A percentile compares a stretch with the other conserved stretches of the same genome.
phyloP scores from a whole-genome alignment of 352 stramenopile genomes.

The Salisapilia sapeloensis region DNA sequence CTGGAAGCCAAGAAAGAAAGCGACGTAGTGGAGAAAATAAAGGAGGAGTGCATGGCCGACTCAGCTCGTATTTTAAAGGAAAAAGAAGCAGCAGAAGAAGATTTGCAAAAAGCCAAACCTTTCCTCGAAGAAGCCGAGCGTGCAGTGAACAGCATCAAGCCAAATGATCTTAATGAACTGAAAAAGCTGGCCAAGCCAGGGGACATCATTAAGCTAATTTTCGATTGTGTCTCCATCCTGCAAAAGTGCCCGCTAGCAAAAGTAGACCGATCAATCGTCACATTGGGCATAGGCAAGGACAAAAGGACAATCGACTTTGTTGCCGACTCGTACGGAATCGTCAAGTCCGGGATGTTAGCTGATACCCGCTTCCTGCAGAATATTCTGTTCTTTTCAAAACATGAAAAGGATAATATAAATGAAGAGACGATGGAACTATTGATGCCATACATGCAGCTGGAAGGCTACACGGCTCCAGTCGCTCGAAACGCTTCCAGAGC shows the following conservation, averaged over 20 bases:
- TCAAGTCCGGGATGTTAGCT: slow-evolving; percentile 70
- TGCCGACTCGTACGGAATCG: slow-evolving; percentile 73
- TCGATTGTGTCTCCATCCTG: slow-evolving; percentile 81
- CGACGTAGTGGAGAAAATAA: slow-evolving; percentile 77
- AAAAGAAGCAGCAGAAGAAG: slow-evolving; percentile 75
- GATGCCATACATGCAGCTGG: slow-evolving; percentile 78
- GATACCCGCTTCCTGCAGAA: slow-evolving; percentile 80
- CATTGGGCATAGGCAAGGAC: slow-evolving; percentile 67
- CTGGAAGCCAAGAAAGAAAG: slow-evolving; percentile 84
- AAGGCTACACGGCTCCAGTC: slow-evolving; percentile 58
- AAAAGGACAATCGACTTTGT: slow-evolving; percentile 78
- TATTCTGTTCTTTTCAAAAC: slow-evolving; percentile 83
- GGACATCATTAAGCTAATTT: slow-evolving; percentile 88
- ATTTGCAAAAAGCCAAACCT: slow-evolving; percentile 80
- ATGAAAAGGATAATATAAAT: slow-evolving; percentile 87
- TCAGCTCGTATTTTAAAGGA: slow-evolving; percentile 61
- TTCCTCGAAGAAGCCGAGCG: slow-evolving; percentile 82
- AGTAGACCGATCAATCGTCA: slow-evolving; percentile 36
- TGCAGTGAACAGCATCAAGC: slow-evolving; percentile 75
- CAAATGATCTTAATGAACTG: slow-evolving; percentile 84
- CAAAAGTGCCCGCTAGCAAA: slow-evolving; percentile 75
- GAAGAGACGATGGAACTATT: slow-evolving; percentile 89
- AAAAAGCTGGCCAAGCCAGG: slow-evolving; percentile 84
- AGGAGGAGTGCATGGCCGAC: slow-evolving; percentile 70
- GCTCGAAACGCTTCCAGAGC: slow-evolving; percentile 83